phyloP scores from a whole-genome alignment of 2,329 filamentous ascomycete species.

The Geosmithia flava region DNA sequence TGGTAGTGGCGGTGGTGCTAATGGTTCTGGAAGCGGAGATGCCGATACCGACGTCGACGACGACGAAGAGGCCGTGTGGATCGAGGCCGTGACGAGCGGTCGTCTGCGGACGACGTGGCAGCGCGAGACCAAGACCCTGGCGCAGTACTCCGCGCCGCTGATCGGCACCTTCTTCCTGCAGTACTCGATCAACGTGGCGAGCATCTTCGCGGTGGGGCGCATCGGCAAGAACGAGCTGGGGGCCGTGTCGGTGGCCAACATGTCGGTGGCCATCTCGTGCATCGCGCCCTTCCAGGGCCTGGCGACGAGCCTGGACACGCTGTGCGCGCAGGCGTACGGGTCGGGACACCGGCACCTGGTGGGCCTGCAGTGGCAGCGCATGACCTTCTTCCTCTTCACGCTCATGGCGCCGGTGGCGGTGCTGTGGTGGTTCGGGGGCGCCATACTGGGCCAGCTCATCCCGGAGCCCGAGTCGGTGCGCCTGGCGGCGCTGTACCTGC shows the following conservation, averaged over 20 bases:
- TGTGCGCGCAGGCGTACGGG: conserved; percentile 89
- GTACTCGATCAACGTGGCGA: conserved; percentile 73
- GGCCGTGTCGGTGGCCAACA: conserved; percentile 41
- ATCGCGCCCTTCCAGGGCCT: conserved; percentile 74
- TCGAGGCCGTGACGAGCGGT: conserved; percentile 70
- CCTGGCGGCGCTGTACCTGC: conserved; percentile 61
- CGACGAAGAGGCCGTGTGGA: conserved; percentile 52
- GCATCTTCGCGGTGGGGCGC: conserved; percentile 66
- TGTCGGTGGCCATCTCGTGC: conserved; percentile 71
- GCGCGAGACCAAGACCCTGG: conserved; percentile 73
- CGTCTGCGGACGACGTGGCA: conserved; percentile 85
- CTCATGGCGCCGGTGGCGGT: conserved; percentile 61
- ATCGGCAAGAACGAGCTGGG: conserved; percentile 51
- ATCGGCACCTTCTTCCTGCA: conserved; percentile 64
- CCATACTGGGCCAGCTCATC: conserved; percentile 40
- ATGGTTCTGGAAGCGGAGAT: too few relatives aligned
- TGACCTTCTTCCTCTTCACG: conserved; percentile 64
- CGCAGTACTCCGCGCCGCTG: conserved; percentile 57
- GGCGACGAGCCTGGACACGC: conserved; percentile 79
- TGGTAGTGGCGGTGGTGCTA: neutral
- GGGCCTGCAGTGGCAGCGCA: conserved; percentile 68
- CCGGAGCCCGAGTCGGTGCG: conserved; percentile 46
- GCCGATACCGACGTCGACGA: conserved; percentile 14
- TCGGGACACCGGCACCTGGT: conserved; percentile 84
- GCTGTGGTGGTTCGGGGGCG: conserved; percentile 57